phyloP scores from a whole-genome alignment of 2,329 filamentous ascomycete species.

The Neofusicoccum kwambonambiense region DNA sequence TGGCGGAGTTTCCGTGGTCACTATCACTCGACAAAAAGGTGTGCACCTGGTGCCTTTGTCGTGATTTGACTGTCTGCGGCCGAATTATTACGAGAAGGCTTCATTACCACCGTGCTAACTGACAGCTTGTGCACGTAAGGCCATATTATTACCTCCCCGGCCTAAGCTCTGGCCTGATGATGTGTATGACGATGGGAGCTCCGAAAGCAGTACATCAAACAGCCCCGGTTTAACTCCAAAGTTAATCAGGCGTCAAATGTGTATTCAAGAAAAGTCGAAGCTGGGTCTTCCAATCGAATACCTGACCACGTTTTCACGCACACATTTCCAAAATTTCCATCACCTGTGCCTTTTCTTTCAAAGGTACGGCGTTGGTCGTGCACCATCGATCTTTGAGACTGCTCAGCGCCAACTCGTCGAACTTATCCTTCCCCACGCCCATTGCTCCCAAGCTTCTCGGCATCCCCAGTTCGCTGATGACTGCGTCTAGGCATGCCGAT shows the following conservation, averaged over 20 bases:
- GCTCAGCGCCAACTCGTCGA: constrained; percentile 50
- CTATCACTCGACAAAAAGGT: background rate
- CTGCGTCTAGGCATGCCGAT: constrained; percentile 52
- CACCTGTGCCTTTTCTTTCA: constrained; percentile 50
- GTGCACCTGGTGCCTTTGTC: too few relatives aligned
- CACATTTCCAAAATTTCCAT: constrained; percentile 49
- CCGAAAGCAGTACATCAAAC: too few relatives aligned
- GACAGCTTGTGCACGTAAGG: too few relatives aligned
- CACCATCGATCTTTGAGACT: constrained; percentile 53
- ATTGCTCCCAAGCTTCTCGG: constrained; percentile 55
- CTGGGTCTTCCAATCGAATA: too few relatives aligned
- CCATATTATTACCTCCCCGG: too few relatives aligned
- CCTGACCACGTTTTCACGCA: background rate
- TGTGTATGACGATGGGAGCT: too few relatives aligned
- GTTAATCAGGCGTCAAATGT: background rate
- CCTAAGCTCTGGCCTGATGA: too few relatives aligned
- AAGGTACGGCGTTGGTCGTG: constrained; percentile 50
- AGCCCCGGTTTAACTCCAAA: too few relatives aligned
- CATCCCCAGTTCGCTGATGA: constrained; percentile 54
- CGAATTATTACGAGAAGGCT: too few relatives aligned
- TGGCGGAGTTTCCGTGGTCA: background rate
- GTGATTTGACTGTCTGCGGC: too few relatives aligned
- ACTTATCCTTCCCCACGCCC: constrained; percentile 48
- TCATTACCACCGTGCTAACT: too few relatives aligned
- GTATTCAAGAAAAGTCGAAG: background rate